Evolutionary conservation across 2,329 filamentous ascomycete species (phyloP).

Genomic region (Ascocoryne sarcoides): DNA sequence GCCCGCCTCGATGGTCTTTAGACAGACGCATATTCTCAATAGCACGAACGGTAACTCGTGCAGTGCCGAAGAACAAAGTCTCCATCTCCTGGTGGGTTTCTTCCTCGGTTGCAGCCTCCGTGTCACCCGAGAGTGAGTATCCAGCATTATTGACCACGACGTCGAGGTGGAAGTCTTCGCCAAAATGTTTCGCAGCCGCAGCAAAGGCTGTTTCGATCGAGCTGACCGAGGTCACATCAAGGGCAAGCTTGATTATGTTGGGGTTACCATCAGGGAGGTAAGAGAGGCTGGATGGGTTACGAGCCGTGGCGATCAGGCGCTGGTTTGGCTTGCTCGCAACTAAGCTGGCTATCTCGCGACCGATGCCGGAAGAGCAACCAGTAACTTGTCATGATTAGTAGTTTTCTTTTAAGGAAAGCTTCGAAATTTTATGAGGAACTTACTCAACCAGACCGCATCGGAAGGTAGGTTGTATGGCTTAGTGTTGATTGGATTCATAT

Average conservation of each 20-base stretch:
- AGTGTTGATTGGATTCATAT: slow-evolving; percentile 28
- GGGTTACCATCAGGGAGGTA: slow-evolving; percentile 30
- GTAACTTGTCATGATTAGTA: slow-evolving; percentile 31
- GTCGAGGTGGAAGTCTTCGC: slow-evolving; percentile 46
- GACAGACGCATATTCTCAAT: slow-evolving; percentile 32
- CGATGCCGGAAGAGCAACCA: slow-evolving; percentile 42
- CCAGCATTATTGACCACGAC: slow-evolving; percentile 55
- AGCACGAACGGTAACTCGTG: slow-evolving; percentile 31
- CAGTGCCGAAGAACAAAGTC: slow-evolving; percentile 37
- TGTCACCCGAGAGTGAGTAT: slow-evolving; percentile 43
- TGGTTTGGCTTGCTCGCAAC: slow-evolving; percentile 32
- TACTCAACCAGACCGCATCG: slow-evolving; percentile 35
- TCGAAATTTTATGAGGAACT: slow-evolving; percentile 9
- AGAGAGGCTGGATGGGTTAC: slow-evolving; percentile 34
- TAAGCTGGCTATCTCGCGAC: slow-evolving; percentile 32
- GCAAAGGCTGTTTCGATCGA: slow-evolving; percentile 28
- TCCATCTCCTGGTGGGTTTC: slow-evolving; percentile 32
- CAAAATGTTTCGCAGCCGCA: slow-evolving; percentile 26
- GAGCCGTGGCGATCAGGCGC: slow-evolving; percentile 40
- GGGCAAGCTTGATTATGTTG: slow-evolving; percentile 36
- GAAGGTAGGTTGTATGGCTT: slow-evolving; percentile 28
- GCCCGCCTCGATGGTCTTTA: slow-evolving; percentile 27
- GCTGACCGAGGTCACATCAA: slow-evolving; percentile 39
- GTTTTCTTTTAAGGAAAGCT: slow-evolving; percentile 7
- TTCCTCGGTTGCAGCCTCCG: slow-evolving; percentile 36